Base-by-base conservation (phyloP, 2,329 filamentous ascomycete species). In the Colletotrichum brevisporum region DNA sequence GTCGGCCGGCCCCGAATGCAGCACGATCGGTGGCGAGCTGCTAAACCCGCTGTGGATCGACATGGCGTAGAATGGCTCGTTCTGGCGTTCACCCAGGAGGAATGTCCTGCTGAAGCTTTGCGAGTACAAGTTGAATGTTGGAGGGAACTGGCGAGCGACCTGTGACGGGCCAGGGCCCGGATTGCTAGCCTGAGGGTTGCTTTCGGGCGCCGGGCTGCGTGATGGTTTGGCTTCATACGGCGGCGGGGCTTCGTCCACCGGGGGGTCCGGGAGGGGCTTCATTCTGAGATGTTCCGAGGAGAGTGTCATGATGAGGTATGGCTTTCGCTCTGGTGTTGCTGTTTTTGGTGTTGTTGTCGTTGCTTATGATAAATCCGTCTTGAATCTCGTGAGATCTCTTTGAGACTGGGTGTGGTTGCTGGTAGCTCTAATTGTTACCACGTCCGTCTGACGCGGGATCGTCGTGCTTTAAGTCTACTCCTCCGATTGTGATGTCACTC, bases 81-180 rank as follows among this genome's bases (percentile, higher is more conserved):
- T 45, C n/a, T 66, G 62, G 43, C 69, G 63, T 24, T 73, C 70
- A 18, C 60, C 71, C 10, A 73, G 67, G 15, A 59, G 26, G 26
- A 72, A 55, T 6, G 67, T 72, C 26, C 62, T 61, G 48, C 67
- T 73, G 47, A 73, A 71, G 61, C 63, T 55, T 45, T 71, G 70
- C 15, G 50, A 31, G 48, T 73, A 73, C 50, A 73, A 62, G 43
- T 65, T 71, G 64, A 73, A 73, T n/a, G 48, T 53, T 3, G 63
- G 59, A 12, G 71, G 71, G 56, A 73, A 73, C 48, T 69, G 70
- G 43, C 71, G 67, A 31, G 67, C 67, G 15, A 69, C 50, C 36
- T 69, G 60, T 48, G 60, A 21, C 8, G 27, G 21, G 21, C 66
- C 26, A 9, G 48, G 64, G 4, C n/a, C 39, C 12, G 59, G 36